Base-by-base conservation (phyloP, 2,329 filamentous ascomycete species). In the Colletotrichum sublineola region DNA sequence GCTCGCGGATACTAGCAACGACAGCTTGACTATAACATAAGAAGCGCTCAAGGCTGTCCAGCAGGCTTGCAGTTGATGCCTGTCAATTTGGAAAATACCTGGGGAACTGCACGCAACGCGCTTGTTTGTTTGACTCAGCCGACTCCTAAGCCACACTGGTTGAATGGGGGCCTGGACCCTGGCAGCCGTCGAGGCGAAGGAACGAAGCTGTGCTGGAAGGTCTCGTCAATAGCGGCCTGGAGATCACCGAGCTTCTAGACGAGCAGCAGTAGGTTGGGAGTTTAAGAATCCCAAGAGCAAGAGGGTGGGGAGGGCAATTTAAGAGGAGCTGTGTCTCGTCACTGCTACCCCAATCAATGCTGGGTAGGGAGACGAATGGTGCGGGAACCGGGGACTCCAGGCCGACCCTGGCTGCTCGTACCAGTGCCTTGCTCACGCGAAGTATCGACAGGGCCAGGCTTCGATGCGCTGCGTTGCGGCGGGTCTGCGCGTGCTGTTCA, bases 281-380 rank as follows among this genome's bases (percentile, higher is more conserved):
- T 68, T 64, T 63, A 73, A 71, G 55, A 60, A 76, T 72, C 62
- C 71, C 57, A 68, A 69, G 63, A 66, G 56, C 67, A 58, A 71
- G 74, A 73, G 75, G 78, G 80, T 77, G 79, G 78, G 77, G 76
- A 73, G 52, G 76, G 76, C 75, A 76, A 77, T 77, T 78, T 79
- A 78, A 80, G 78, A 80, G 80, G 77, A 76, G 74, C 74, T 76
- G 72, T 67, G 74, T 67, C 69, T 70, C 24, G 56, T 58, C 38
- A 65, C 53, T 73, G 61, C 55, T 69, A 65, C 70, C 67, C 61
- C 66, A 61, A 61, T 65, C 66, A 61, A 61, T 55, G 55, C 66
- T 73, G 55, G 58, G 70, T 61, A 31, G 53, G 65, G 60, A 24
- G 36, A 61, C 42, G 38, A 58, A 58, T 58, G 61, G 60, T 56